Base-by-base conservation (phyloP, 371 early-diverging fungal genomes). In the Syncephalastrum sp. region DNA sequence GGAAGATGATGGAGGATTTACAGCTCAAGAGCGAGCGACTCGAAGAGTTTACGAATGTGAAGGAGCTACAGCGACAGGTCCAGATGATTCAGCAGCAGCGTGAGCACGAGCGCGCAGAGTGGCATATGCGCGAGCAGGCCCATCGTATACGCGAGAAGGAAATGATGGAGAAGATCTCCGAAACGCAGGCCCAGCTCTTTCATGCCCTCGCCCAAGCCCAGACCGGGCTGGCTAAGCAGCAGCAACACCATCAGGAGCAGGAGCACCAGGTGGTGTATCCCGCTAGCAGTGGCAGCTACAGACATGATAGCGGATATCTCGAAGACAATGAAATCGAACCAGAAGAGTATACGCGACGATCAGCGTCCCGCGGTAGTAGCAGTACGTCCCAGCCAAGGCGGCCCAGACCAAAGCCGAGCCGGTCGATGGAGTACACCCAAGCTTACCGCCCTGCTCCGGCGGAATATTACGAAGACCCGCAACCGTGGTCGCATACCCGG, bases 91-190 rank as follows among this genome's bases (percentile, higher is more conserved):
- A 65, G 27, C 57, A 65, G 25, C 57, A 52, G 17, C 53, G 57
- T 3, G 53, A 57, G 23, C 13, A 19, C n/a, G 65, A 65, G n/a
- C 60, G 61, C 6, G 45, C 33, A 17, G 61, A 60, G 24, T 57
- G 61, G 57, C 42, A 57, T 8, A 52, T 57, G 41, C 56, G 60
- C 13, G 65, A 65, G 54, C 48, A 57, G 7, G 65, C 56, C 19
- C 61, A 57, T 33, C 27, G 58, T 21, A 41, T 50, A 3, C 53
- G 61, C 14, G 57, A 60, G 42, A 33, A 55, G 23, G 57, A 60
- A 53, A 65, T 60, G 61, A 17, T 65, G n/a, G 59, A 60, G 38
- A 50, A 65, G 29, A 65, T 65, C n/a, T 54, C 42, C 15, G 50
- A 53, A 7, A 58, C 65, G 21, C 65, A 65, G 48, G 54, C 60